Base-by-base conservation (phyloP, 495 filamentous ascomycete genomes). In the Pyronema omphalodes region DNA sequence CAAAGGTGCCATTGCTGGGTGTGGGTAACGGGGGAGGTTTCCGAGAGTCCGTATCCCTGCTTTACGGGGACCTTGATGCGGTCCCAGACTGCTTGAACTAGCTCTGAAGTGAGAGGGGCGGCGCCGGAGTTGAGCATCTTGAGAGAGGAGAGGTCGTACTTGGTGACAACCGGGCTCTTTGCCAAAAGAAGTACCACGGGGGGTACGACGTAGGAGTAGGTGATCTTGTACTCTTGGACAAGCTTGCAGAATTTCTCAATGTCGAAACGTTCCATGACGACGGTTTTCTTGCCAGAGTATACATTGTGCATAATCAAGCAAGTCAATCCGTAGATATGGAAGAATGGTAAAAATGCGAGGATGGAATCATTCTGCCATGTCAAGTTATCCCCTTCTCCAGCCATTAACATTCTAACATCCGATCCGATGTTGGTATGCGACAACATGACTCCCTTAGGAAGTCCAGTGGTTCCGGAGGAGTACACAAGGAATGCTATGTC, bases 361-460 rank as follows among this genome's bases (percentile, higher is more conserved):
- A 91, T 65, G 15, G 71, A 76, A 61, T 93, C 86, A 1, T 82
- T 81, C 41, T 77, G 68, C 67, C 78, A 79, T 3, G 63, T 71
- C 55, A 86, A 63, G 44, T 82, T 71, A 0, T 68, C 69, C 0
- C 69, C 74, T 37, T 94, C 86, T 0, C 71, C 76, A 23, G 70
- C 68, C 7, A 68, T 71, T 8, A 46, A 33, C 47, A 68, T 76
- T 73, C 80, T 55, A 7, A 73, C 64, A 66, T 94, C 91, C 57
- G 85, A 68, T 3, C 89, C 72, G 46, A 95, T 79, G 67, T 95
- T 95, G 51, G 67, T 60, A 64, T 96, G 89, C 40, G 76, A 82
- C 7, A 95, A 70, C 78, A 84, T 84, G n/a, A 94, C 89, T 14
- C 89, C 89, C 68, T 96, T 95, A 1, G 91, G 88, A 52, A 84